Evolutionary conservation across 2,329 filamentous ascomycete species (phyloP).

Genomic region (Plectosphaerella cucumerina): DNA sequence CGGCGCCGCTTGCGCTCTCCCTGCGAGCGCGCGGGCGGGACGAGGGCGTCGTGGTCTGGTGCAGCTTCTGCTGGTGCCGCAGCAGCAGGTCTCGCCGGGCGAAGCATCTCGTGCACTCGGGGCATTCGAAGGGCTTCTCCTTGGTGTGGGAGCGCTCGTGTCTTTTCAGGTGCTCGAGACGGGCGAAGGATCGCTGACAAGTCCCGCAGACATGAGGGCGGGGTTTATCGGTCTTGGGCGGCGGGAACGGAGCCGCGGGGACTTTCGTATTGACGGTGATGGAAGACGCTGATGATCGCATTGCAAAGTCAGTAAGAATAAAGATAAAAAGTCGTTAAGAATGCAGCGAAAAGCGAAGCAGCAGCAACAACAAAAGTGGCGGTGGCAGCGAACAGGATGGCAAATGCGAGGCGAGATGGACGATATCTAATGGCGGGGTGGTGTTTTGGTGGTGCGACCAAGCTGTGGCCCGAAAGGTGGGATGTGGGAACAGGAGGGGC

Average conservation of each 20-base stretch:
- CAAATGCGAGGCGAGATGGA: slow-evolving; percentile 2
- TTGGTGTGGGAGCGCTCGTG: slow-evolving; percentile 98
- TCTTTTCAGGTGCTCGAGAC: slow-evolving; percentile 92
- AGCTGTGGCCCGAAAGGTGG: neutral
- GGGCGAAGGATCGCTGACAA: slow-evolving; percentile 87
- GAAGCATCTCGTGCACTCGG: slow-evolving; percentile 91
- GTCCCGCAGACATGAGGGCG: slow-evolving; percentile 90
- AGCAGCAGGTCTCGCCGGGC: slow-evolving; percentile 87
- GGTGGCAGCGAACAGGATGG: neutral
- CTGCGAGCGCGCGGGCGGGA: slow-evolving; percentile 82
- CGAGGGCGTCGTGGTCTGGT: slow-evolving; percentile 86
- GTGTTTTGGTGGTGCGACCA: neutral
- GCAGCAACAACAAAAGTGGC: neutral
- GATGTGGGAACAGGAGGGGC: slow-evolving; percentile 23
- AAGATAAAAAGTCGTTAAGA: neutral
- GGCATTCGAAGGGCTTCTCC: slow-evolving; percentile 97
- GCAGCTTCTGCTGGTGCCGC: slow-evolving; percentile 96
- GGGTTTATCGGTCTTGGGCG: slow-evolving; percentile 95
- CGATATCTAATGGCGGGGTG: too few species aligned
- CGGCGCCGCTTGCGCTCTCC: slow-evolving; percentile 77
- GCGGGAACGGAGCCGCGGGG: slow-evolving; percentile 54
- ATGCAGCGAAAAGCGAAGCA: neutral
- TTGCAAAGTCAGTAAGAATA: slow-evolving; percentile 15
- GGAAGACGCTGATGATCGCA: slow-evolving; percentile 36
- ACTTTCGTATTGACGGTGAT: slow-evolving; percentile 47